phyloP scores from a whole-genome alignment of 164 flowering plant species.

The Nymphaea colorata region DNA sequence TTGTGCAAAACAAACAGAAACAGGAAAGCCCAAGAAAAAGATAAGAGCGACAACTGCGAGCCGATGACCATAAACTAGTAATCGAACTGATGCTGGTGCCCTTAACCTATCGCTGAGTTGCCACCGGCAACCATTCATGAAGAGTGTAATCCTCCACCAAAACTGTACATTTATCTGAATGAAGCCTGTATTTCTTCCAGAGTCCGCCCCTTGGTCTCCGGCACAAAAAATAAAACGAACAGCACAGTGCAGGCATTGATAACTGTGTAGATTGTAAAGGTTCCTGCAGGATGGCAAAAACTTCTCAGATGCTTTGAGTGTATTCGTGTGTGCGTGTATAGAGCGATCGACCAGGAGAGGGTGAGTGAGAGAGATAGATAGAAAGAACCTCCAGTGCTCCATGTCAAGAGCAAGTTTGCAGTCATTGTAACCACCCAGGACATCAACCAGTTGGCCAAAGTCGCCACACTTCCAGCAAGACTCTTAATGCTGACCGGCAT shows the following conservation, averaged over 20 bases:
- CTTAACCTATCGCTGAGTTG: background rate
- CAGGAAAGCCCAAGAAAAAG: background rate
- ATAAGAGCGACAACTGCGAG: background rate
- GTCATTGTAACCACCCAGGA: conserved; percentile 56
- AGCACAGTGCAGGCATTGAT: conserved; percentile 49
- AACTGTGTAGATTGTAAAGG: conserved; percentile 50
- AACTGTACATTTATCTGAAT: conserved; percentile 33
- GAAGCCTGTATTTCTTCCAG: conserved; percentile 71
- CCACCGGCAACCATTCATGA: background rate
- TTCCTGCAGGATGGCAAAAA: conserved; percentile 33
- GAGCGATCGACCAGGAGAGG: background rate
- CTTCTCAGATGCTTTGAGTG: background rate
- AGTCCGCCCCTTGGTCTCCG: conserved; percentile 77
- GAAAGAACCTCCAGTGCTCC: conserved; percentile 54
- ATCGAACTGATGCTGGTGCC: background rate
- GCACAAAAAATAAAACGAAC: conserved; percentile 57
- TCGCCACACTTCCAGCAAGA: conserved; percentile 87
- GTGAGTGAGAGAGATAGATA: background rate
- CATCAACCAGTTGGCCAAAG: conserved; percentile 48
- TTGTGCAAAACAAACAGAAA: too few relatives aligned
- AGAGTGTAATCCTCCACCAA: background rate
- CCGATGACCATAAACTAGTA: background rate
- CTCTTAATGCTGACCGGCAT: conserved; percentile 85
- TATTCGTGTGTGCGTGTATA: too few relatives aligned
- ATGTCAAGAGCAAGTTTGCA: conserved; percentile 43